A percentile compares a stretch with the other conserved stretches of the same genome.
These are phyloP conservation scores for Azolla pinnata DNA, from an alignment of 75 land plant genomes.

Conservation along the genomic window DNA sequence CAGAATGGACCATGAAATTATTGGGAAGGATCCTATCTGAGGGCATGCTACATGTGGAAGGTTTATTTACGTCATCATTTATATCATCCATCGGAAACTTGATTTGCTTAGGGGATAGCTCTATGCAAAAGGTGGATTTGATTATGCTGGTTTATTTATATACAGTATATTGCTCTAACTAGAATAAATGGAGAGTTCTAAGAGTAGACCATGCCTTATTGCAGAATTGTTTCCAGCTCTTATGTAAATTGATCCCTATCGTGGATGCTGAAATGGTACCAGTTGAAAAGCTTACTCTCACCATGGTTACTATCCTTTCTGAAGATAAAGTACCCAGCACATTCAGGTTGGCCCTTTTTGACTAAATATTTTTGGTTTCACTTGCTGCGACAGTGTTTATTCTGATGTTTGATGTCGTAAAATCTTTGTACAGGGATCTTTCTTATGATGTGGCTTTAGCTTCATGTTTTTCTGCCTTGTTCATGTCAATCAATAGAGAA, in stretches of 20 bases:
- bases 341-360: constrained; percentile 42
- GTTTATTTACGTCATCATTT: constrained; percentile 50
- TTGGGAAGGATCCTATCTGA: constrained; percentile 55
- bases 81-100: constrained; percentile 44
- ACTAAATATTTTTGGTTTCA: too few species aligned
- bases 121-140: constrained; percentile 62
- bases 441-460: constrained; percentile 80
- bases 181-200: not conserved
- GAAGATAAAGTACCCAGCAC: constrained; percentile 24
- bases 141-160: not conserved
- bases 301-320: constrained; percentile 46
- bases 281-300: constrained; percentile 49
- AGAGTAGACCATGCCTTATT: constrained; percentile 6
- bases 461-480: constrained; percentile 52
- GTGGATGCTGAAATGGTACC: constrained; percentile 56
- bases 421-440: constrained; percentile 34
- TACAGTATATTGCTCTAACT: not conserved
- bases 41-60: constrained; percentile 71
- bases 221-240: constrained; percentile 92
- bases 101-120: constrained; percentile 58
- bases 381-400: too few species aligned
- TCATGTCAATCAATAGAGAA: constrained; percentile 38
- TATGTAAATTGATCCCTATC: constrained; percentile 34
- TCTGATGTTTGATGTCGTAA: not conserved
- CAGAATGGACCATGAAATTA: constrained; percentile 60